Conservation (phyloP, 176 grass and related monocot genomes). For the bread wheat (Triticum aestivum) region IWGSC_CS_RefSeq_v2.1 NC_057805.1:103555097-103555596, state of each 20-base stretch:
- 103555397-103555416: slow-evolving; percentile 76
- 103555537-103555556: slow-evolving; percentile 83
- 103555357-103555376: slow-evolving; percentile 93
- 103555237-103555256: slow-evolving; percentile 42
- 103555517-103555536: slow-evolving; percentile 90
- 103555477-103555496: slow-evolving; percentile 90
- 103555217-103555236: slow-evolving; percentile 64
- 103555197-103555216: slow-evolving; percentile 70
- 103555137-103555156: neutral
- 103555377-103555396: slow-evolving; percentile 94
- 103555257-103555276: slow-evolving; percentile 51
- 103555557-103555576: slow-evolving; percentile 94
- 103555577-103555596: slow-evolving; percentile 93
- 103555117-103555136: slow-evolving; percentile 33
- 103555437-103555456: slow-evolving; percentile 89
- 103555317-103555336: slow-evolving; percentile 88
- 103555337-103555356: slow-evolving; percentile 94
- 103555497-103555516: slow-evolving; percentile 91
- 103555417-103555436: slow-evolving; percentile 71
- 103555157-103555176: slow-evolving; percentile 84
- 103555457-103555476: slow-evolving; percentile 86
- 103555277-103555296: slow-evolving; percentile 36
- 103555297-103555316: slow-evolving; percentile 76
- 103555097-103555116: slow-evolving; percentile 75
- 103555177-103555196: slow-evolving; percentile 53